These are phyloP conservation scores for Thraustochytrium striatum DNA, from an alignment of 352 stramenopile species.

Conservation along the genomic window DNA sequence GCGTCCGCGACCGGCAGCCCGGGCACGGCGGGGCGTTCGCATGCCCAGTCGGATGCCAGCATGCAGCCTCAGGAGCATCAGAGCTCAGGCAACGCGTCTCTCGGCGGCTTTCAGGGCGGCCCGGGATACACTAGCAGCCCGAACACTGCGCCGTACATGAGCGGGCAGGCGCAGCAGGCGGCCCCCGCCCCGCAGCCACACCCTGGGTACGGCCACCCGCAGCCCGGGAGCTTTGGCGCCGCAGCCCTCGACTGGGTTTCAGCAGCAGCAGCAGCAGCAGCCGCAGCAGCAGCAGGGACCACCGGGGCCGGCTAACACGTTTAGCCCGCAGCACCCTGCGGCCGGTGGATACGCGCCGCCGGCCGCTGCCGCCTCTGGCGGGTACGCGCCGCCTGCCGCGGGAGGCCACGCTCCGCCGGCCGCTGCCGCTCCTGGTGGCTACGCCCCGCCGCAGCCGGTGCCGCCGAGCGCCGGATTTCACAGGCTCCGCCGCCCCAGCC, in stretches of 20 bases:
- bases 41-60: too few species aligned
- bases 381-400: too few species aligned
- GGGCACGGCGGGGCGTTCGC: not conserved
- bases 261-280: not conserved
- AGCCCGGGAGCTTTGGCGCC: not conserved
- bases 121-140: not conserved
- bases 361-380: too few species aligned
- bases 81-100: too few species aligned
- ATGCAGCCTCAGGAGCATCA: too few species aligned
- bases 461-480: too few species aligned
- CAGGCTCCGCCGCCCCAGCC: too few species aligned
- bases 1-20: not conserved
- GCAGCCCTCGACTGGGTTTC: not conserved
- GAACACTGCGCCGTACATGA: not conserved
- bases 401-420: too few species aligned
- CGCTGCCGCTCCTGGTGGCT: too few species aligned
- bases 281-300: not conserved
- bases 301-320: not conserved
- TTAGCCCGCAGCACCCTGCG: not conserved
- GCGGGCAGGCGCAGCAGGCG: not conserved
- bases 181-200: not conserved
- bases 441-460: too few species aligned
- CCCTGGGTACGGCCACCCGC: not conserved
- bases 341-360: too few species aligned
- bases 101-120: not conserved